Evolutionary conservation across 1,139 yeast genomes (phyloP), one percentile per base, ranked within the genome.

Genomic region (Taphrina communis): DNA sequence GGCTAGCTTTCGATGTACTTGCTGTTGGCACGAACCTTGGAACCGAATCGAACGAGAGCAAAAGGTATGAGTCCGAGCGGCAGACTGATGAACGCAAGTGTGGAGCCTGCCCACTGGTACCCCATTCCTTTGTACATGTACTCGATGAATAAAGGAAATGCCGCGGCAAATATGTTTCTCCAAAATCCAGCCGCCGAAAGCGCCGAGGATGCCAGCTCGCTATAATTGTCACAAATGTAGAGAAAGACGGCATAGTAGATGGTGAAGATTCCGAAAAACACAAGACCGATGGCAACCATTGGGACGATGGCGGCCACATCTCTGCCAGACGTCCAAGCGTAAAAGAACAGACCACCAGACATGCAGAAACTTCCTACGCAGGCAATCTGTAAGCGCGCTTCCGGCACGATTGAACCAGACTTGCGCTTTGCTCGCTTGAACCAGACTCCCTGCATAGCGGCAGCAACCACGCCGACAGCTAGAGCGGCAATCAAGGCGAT

Each of bases 161-260:
- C 83, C 51, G 88, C 89, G 71, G 88, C 92, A 74, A 85, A 84
- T 0, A 81, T 86, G 71, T 93, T 86, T 81, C 99, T 87, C 75
- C 93, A 81, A 75, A 92, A 86, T 0, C 97, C 87, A 76, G 90
- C 90, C 12, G 89, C 97, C 6, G 97, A 97, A 73, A 92, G 82
- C 0, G 97, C 97, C 35, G 96, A 88, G 4, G 97, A 97, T 2
- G 97, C 96, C 75, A 88, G 86, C 70, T 86, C 77, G 72, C 89
- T 81, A 76, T 91, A 92, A 51, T 89, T 82, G 77, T 92, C 97
- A 75, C 91, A 87, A 74, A 91, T 84, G 77, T 91, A 92, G n/a
- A 41, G 38, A n/a, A 62, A 46, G 36, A 52, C 61, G 5, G 66
- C 62, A 21, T 55, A 46, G 58, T 61, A 67, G n/a, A 67, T 51